phyloP scores from a whole-genome alignment of 2,329 filamentous ascomycete species.

The Ascochyta rabiei region DNA sequence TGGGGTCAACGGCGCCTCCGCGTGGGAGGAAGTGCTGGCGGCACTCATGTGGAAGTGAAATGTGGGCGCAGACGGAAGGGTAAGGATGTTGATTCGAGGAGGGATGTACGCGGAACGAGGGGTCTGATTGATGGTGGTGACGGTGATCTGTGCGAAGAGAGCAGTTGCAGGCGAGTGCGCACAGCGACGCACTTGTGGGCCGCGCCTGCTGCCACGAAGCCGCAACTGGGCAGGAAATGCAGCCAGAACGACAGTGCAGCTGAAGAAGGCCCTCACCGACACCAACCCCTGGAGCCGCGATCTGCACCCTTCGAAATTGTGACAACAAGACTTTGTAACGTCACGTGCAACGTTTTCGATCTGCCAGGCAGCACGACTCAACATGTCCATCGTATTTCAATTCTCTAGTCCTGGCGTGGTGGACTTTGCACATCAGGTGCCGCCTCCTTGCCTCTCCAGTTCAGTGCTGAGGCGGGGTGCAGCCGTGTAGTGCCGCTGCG shows the following conservation, averaged over 20 bases:
- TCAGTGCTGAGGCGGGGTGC: conserved; percentile 18
- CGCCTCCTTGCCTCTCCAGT: conserved; percentile 20
- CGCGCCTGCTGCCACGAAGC: conserved; percentile 15
- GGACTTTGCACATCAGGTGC: conserved; percentile 30
- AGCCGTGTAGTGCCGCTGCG: conserved; percentile 18
- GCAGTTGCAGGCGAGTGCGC: conserved; percentile 22
- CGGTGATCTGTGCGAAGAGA: conserved; percentile 21
- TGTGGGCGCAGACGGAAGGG: conserved; percentile 17
- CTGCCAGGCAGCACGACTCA: conserved; percentile 16
- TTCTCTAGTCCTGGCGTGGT: conserved; percentile 1
- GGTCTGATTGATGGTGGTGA: conserved; percentile 19
- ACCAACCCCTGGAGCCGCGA: conserved; percentile 8
- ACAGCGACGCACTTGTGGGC: conserved; percentile 23
- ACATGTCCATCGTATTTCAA: conserved; percentile 1
- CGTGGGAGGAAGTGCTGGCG: conserved; percentile 17
- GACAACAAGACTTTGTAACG: neutral
- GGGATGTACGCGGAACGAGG: conserved; percentile 24
- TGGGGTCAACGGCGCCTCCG: conserved; percentile 24
- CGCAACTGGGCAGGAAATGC: conserved; percentile 8
- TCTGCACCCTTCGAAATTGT: conserved; percentile 8
- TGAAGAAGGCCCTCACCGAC: conserved; percentile 10
- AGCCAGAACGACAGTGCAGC: conserved; percentile 10
- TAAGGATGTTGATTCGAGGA: conserved; percentile 21
- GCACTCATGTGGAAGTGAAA: conserved; percentile 22
- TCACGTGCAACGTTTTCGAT: conserved; percentile 18